Percentiles rank a stretch among this genome's conserved stretches.
Conservation (phyloP, 2,329 filamentous ascomycete genomes). For the Monilinia laxa region DNA sequence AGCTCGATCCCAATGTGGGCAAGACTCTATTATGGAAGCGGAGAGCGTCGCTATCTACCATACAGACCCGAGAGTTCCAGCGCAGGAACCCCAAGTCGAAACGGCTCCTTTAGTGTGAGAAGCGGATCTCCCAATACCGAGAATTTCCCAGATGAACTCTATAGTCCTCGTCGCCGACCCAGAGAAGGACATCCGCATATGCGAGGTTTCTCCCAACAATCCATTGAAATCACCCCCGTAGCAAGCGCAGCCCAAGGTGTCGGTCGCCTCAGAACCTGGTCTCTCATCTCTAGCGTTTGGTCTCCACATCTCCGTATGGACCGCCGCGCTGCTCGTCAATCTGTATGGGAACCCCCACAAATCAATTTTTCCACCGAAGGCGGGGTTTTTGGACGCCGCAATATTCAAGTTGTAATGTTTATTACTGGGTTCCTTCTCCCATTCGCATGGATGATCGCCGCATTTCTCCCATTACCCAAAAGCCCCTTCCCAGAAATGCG, state of each 20-base stretch:
- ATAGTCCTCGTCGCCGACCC: slow-evolving; percentile 48
- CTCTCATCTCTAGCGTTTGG: slow-evolving; percentile 63
- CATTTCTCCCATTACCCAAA: slow-evolving; percentile 68
- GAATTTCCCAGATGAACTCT: slow-evolving; percentile 48
- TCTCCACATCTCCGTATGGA: slow-evolving; percentile 71
- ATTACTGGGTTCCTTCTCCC: slow-evolving; percentile 76
- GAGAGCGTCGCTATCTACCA: slow-evolving; percentile 55
- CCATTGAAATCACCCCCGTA: slow-evolving; percentile 49
- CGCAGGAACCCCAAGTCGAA: slow-evolving; percentile 46
- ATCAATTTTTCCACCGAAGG: slow-evolving; percentile 63
- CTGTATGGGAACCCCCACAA: slow-evolving; percentile 72
- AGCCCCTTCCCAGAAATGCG: slow-evolving; percentile 54
- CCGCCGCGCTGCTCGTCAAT: slow-evolving; percentile 55
- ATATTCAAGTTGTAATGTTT: slow-evolving; percentile 74
- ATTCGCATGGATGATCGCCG: slow-evolving; percentile 77
- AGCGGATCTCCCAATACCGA: slow-evolving; percentile 53
- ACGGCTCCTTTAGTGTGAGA: slow-evolving; percentile 43
- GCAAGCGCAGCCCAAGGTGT: slow-evolving; percentile 26
- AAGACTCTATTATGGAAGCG: slow-evolving; percentile 69
- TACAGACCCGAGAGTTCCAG: slow-evolving; percentile 37
- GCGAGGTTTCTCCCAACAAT: slow-evolving; percentile 35
- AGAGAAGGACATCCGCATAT: slow-evolving; percentile 41
- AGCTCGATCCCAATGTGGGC: slow-evolving; percentile 48
- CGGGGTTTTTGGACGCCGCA: slow-evolving; percentile 63
- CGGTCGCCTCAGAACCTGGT: slow-evolving; percentile 45